Conservation (phyloP, 1,139 yeast genomes). For the Candida albicans region DNA sequence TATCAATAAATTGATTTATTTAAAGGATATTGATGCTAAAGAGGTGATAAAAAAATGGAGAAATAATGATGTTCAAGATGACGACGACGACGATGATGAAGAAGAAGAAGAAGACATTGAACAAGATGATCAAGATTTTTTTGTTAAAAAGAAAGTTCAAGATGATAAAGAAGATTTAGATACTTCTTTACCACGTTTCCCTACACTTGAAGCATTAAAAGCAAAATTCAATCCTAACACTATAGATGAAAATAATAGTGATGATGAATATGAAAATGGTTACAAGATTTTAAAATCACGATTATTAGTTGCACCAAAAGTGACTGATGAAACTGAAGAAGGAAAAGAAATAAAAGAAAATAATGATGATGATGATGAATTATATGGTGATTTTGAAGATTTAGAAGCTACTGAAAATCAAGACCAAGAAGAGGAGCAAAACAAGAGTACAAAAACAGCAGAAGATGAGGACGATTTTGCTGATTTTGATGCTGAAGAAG, state of each 20-base stretch:
- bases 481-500: conserved; percentile 54
- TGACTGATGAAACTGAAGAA: conserved; percentile 39
- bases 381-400: conserved; percentile 80
- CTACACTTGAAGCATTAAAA: conserved; percentile 50
- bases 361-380: conserved; percentile 51
- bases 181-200: conserved; percentile 36
- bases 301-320: conserved; percentile 68
- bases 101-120: conserved; percentile 50
- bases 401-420: conserved; percentile 50
- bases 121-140: conserved; percentile 61
- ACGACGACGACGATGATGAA: conserved; percentile 32
- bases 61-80: conserved; percentile 41
- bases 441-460: conserved; percentile 24
- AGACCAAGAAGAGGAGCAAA: conserved; percentile 13
- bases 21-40: conserved; percentile 70
- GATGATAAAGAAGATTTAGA: conserved; percentile 34
- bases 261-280: conserved; percentile 45
- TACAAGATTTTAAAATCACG: conserved; percentile 53
- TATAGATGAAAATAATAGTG: conserved; percentile 28
- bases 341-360: conserved; percentile 34
- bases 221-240: conserved; percentile 50
- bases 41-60: conserved; percentile 81
- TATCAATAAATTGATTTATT: conserved; percentile 74
- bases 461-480: conserved; percentile 47
- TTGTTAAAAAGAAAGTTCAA: conserved; percentile 48